Evolutionary conservation across 1,284 basidiomycete species (phyloP), one percentile per base, ranked within the genome.

Genomic region (Tetrapyrgos nigripes): DNA sequence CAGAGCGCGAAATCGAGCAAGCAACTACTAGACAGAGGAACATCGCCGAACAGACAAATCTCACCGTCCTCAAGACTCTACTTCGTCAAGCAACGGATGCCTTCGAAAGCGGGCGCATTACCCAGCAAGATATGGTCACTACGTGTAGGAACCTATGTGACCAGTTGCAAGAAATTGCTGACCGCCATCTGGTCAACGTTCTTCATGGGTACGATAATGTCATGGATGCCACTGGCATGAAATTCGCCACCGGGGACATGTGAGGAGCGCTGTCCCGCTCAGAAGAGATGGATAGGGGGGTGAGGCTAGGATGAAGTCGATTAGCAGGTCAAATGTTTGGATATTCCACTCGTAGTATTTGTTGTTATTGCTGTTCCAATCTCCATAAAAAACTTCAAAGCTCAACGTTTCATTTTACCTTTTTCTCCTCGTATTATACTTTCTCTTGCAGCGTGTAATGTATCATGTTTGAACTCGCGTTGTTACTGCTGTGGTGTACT

Each of bases 31-130:
- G 49, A 6, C 54, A 55, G 23, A 26, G 43, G n/a, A 17, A 49
- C 13, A 31, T 55, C 10, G 37, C 48, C 14, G 46, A 55, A 40
- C 54, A 55, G 27, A 26, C 54, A 6, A 55, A 50, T 24, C 24
- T 55, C 21, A 33, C 40, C 33, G 24, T 49, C 24, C 26, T 55
- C 17, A 50, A 26, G 26, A 46, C 45, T 21, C 24, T 35, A 19
- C 17, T 50, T 2, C 11, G 31, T 9, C 46, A 37, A 26, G 44
- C 45, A n/a, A 49, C 45, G 40, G 9, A 49, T 26, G 28, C 40
- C 29, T 49, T 55, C 43, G 46, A 46, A 24, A 13, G 9, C 2
- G 21, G 35, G n/a, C 6, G 23, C 27, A 14, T 47, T 8, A 37
- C 47, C 14, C 54, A 21, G 21, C 31, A 48, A 9, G 31, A 55